Evolutionary conservation across 23 red algal genomes (phyloP), one percentile per base, ranked within the genome.

Genomic region (Gracilariopsis chorda): DNA sequence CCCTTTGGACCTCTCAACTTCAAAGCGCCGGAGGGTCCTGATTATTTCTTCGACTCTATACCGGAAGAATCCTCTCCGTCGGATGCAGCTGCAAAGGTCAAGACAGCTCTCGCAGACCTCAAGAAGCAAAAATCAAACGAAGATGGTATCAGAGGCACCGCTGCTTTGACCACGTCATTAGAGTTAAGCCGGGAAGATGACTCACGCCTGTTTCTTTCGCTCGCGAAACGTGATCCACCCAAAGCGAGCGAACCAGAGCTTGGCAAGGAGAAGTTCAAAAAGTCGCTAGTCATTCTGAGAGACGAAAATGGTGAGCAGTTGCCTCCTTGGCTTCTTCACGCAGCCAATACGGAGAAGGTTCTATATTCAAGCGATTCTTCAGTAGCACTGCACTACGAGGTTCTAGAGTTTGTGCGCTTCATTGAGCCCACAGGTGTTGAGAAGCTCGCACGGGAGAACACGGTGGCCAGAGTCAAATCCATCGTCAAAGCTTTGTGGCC

Each of bases 361-460:
- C 65, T 83, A 33, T 92, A 77, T 37, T 48, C 78, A 0, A 53
- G 35, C 40, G 82, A 88, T 36, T 84, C 86, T 0, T 71, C 82
- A 2, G 42, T 97, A 11, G 82, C 95, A 10, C 57, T 97, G 20
- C 95, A 97, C 70, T 93, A 90, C 49, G 95, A 97, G 75, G 60
- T 97, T 68, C 81, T 97, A 5, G 69, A 97, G 63, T 97, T 97
- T 53, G 30, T 58, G 60, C 86, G 76, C 4, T 97, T 97, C 42
- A 87, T 97, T 65, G 74, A 90, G 43, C 83, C 90, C 3, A 97
- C 89, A 24, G 37, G 29, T 2, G 44, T 65, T 10, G 95, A 97
- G 70, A 74, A 30, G 39, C 11, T 37, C 30, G 23, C 68, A 64
- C 59, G 95, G 56, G 53, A 77, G 35, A 62, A 75, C 5, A 78